Percentiles rank a stretch among this genome's conserved stretches.
phyloP scores from a whole-genome alignment of 2,329 filamentous ascomycete species.

The Alternaria longipes region DNA sequence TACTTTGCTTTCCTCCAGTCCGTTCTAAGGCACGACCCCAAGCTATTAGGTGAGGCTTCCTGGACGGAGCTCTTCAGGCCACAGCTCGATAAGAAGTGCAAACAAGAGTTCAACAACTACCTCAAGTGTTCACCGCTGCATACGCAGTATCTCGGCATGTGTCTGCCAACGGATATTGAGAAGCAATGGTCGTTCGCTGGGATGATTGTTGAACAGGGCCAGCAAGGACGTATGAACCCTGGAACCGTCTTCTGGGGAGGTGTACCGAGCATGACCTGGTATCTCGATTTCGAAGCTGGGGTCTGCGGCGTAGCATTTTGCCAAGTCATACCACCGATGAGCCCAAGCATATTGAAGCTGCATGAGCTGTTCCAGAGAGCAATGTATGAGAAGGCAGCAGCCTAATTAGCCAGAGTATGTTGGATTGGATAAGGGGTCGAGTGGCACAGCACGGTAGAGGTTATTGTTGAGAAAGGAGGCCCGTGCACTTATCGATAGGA shows the following conservation, averaged over 20 bases:
- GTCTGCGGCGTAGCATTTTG: conserved; percentile 22
- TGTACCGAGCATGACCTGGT: conserved; percentile 21
- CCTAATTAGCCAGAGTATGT: background rate
- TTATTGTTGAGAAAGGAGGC: background rate
- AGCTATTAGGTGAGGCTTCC: conserved; percentile 25
- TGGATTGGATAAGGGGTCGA: background rate
- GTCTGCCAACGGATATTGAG: conserved; percentile 4
- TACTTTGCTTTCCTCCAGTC: conserved; percentile 44
- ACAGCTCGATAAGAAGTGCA: conserved; percentile 32
- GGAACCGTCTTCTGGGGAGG: conserved; percentile 18
- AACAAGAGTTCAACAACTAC: conserved; percentile 31
- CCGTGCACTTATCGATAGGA: conserved; percentile 6
- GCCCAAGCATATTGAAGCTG: conserved; percentile 11
- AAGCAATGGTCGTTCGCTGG: conserved; percentile 4
- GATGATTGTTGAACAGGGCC: background rate
- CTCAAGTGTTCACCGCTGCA: conserved; percentile 13
- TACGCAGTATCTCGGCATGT: conserved; percentile 19
- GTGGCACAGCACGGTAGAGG: background rate
- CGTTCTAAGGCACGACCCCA: conserved; percentile 33
- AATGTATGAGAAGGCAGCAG: conserved; percentile 5
- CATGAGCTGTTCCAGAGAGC: conserved; percentile 16
- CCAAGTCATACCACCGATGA: conserved; percentile 24
- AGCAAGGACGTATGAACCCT: conserved; percentile 15
- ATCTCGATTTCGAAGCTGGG: conserved; percentile 17
- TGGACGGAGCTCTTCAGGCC: conserved; percentile 43